These are phyloP conservation scores for Starmera pachycereana DNA, from an alignment of 805 yeast genomes.

Conservation along the genomic window DNA sequence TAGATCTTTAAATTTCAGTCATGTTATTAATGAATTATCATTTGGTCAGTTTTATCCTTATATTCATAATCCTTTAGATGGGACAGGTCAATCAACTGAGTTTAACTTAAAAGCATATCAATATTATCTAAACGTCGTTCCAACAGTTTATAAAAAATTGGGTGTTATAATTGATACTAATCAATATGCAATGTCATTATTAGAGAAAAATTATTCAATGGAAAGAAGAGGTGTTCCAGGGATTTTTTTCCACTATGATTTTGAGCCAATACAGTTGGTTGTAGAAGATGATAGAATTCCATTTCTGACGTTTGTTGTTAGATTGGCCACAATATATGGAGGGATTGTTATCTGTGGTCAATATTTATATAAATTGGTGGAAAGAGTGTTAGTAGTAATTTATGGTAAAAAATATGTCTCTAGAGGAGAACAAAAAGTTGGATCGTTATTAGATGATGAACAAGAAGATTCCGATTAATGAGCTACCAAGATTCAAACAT, in stretches of 20 bases:
- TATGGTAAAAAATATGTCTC: slow-evolving; percentile 46
- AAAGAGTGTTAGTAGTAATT: slow-evolving; percentile 36
- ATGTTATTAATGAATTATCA: slow-evolving; percentile 76
- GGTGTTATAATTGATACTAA: slow-evolving; percentile 72
- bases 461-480: slow-evolving; percentile 1
- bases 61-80: slow-evolving; percentile 80
- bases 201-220: slow-evolving; percentile 21
- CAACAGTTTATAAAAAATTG: slow-evolving; percentile 61
- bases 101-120: slow-evolving; percentile 41
- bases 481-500: neutral
- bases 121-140: slow-evolving; percentile 73
- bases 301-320: slow-evolving; percentile 66
- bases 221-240: slow-evolving; percentile 47
- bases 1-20: slow-evolving; percentile 66
- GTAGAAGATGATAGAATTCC: slow-evolving; percentile 65
- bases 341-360: slow-evolving; percentile 66
- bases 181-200: slow-evolving; percentile 69
- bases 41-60: slow-evolving; percentile 87
- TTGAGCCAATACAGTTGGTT: slow-evolving; percentile 73
- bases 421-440: slow-evolving; percentile 15
- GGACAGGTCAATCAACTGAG: slow-evolving; percentile 48
- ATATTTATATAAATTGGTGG: slow-evolving; percentile 51
- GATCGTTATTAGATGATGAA: slow-evolving; percentile 9
- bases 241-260: slow-evolving; percentile 71
- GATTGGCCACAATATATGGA: slow-evolving; percentile 73